Percentiles rank a stretch among this genome's conserved stretches.
Conservation (phyloP, 139 green algal species). For the Chlorella sp. region DNA sequence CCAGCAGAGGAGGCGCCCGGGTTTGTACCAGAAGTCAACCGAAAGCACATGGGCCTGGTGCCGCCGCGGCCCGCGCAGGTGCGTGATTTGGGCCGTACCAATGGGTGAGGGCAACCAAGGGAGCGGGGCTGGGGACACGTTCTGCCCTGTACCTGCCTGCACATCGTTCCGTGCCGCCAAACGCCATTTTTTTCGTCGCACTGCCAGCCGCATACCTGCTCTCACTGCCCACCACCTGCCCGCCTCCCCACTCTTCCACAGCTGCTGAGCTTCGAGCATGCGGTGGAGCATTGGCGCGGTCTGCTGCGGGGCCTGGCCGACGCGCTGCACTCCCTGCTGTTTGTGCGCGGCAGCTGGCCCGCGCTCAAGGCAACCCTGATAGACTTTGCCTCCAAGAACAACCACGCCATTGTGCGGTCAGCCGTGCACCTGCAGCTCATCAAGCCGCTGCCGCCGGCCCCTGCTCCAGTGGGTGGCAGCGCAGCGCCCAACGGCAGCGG, state of each 20-base stretch:
- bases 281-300: constrained; percentile 53
- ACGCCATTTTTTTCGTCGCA: neutral
- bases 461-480: neutral
- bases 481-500: neutral
- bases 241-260: neutral
- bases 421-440: constrained; percentile 60
- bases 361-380: constrained; percentile 48
- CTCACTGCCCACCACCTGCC: no score
- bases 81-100: neutral
- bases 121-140: no score
- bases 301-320: constrained; percentile 56
- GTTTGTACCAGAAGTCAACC: constrained; percentile 68
- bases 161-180: neutral
- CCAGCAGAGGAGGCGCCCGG: constrained; percentile 9
- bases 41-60: constrained; percentile 62
- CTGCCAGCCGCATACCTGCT: neutral
- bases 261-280: constrained; percentile 3
- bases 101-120: no score
- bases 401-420: constrained; percentile 60
- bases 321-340: constrained; percentile 34
- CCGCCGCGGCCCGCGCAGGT: constrained; percentile 67
- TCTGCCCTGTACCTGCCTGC: no score
- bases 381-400: constrained; percentile 40
- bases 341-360: constrained; percentile 47
- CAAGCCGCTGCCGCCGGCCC: constrained; percentile 10